Base-by-base conservation (phyloP, 1,139 yeast species). In the Trichomonascaceae sp. region DNA sequence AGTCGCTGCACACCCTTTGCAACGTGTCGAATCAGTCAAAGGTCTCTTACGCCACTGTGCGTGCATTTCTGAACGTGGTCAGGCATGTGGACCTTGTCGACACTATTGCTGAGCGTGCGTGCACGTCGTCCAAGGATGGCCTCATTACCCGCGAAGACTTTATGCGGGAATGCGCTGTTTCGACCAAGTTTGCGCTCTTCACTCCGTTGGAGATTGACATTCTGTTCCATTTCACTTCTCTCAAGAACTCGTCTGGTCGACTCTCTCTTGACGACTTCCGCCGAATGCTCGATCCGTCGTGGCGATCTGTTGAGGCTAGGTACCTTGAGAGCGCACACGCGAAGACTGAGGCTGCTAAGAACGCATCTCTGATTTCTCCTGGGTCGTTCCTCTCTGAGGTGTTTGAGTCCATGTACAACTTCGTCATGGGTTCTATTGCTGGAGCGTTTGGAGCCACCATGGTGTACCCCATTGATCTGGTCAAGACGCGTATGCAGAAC, bases 381-480 rank as follows among this genome's bases (percentile, higher is more conserved):
- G 42, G 45, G 15, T 50, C 59, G 23, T 63, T 64, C 40, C 34
- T 63, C 13, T 44, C 52, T 28, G 62, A 60, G 37, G 66, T 89
- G 36, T 79, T 84, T 51, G 93, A 82, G 52, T 82, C 95, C 3
- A 68, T 77, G 35, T 84, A 87, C 60, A 85, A 93, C 41, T 89
- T 89, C 58, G 64, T 81, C 32, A 65, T 89, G 42, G 98, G 98
- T 18, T 85, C 96, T 3, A 68, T 87, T 35, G 97, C 98, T 25
- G 98, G 98, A 40, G 93, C 96, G 52, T 76, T 89, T 59, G 98
- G 98, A 46, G 97, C 98, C 17, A 82, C 96, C 6, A 85, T 80
- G n/a, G 98, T 89, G 30, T 89, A 89, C 55, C 98, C 98, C 29
- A 89, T 89, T 48, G 98, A 89, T 61, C 68, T 89, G 56, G 89